A percentile compares a stretch with the other conserved stretches of the same genome.
These are phyloP conservation scores for Radiomyces spectabilis DNA, from an alignment of 192 early-diverging fungal species.

Conservation along the genomic window DNA sequence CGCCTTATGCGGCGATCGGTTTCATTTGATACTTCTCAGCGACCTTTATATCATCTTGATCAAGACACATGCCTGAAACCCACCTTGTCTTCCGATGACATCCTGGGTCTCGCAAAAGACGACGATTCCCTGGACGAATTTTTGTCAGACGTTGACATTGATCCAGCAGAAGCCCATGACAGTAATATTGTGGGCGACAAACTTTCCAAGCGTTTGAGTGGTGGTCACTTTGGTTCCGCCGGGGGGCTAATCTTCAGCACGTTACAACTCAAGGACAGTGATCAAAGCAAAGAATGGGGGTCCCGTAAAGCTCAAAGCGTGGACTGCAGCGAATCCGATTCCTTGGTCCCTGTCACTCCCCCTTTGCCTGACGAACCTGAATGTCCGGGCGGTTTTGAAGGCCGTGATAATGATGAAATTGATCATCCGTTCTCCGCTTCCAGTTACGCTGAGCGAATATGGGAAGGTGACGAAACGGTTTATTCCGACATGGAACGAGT, in stretches of 20 bases:
- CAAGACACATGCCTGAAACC: no score
- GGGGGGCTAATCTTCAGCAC: conserved; percentile 16
- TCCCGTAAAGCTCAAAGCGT: no score
- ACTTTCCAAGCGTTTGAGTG: conserved; percentile 15
- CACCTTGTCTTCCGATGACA: no score
- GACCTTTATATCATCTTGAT: not conserved
- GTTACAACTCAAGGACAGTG: not conserved
- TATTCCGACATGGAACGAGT: conserved; percentile 12
- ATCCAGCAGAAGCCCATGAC: not conserved
- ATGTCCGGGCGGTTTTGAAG: no score
- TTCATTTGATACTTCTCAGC: no score
- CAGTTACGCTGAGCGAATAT: conserved; percentile 16
- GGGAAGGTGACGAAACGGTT: conserved; percentile 23
- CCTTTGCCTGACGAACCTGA: no score
- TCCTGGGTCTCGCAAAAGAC: not conserved
- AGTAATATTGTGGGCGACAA: not conserved
- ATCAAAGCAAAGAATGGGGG: not conserved
- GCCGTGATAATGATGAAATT: no score
- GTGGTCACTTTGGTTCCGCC: conserved; percentile 21
- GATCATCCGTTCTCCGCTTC: no score
- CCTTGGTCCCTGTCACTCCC: no score
- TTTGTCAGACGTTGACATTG: no score
- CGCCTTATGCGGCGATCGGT: no score
- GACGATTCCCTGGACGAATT: not conserved
- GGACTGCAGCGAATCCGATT: no score